Base-by-base conservation (phyloP, 306 rosid species). In the Prunus padus region DNA sequence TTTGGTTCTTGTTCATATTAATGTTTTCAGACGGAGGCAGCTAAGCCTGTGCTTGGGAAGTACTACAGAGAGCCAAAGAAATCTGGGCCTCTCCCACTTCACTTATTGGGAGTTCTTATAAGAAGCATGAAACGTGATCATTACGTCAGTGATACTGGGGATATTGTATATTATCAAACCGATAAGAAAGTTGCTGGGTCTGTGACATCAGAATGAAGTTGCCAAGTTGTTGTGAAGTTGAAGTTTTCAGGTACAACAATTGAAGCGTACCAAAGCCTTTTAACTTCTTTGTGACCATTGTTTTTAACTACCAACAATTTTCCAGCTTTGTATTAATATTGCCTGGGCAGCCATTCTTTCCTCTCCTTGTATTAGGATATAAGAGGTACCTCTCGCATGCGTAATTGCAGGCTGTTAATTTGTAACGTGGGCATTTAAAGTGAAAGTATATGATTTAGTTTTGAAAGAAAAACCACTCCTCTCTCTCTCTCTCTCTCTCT, bases 121-220 rank as follows among this genome's bases (percentile, higher is more conserved):
- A 85, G 57, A 86, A 95, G 99, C 91, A 16, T 92, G 86, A 87
- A 75, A 78, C 84, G 83, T 65, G 99, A 95, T 74, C 99, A 95
- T 79, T 95, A 64, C 76, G 99, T 95, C 19, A 90, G 89, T 72
- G 96, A 92, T 76, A 76, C 88, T 8, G 97, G 99, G 61, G 97
- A 92, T 76, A 70, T 95, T 78, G 97, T 95, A 37, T 95, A 92
- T 83, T 95, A 95, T 70, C 87, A 92, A 82, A 88, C 93, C 42
- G 97, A 95, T 73, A 78, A 91, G 77, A 45, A 82, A 42, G 81
- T 87, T 52, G 44, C 73, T 23, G 83, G 77, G 74, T 76, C 89
- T 52, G 74, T 72, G 44, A 42, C 66, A 25, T 73, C 23, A 2
- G 69, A 19, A 25, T 14, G 54, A 69, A 31, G 49, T 19, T 23